Conservation (phyloP, 352 stramenopile species). For the Pythium monospermum region DNA sequence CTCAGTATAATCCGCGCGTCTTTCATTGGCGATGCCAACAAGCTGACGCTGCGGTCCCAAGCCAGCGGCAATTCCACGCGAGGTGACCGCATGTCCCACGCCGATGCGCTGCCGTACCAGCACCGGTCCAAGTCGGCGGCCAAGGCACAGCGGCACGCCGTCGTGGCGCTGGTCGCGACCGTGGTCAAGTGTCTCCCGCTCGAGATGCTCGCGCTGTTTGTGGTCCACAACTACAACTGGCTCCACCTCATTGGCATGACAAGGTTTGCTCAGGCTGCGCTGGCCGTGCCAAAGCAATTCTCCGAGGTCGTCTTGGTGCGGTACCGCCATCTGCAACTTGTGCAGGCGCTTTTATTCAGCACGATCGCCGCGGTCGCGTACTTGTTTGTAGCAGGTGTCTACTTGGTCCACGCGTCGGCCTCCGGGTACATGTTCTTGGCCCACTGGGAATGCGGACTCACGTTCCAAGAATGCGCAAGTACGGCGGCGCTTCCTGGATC, state of each 20-base stretch:
- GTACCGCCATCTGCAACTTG: constrained; percentile 11
- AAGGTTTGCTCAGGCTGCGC: too few species aligned
- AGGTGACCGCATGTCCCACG: constrained; percentile 10
- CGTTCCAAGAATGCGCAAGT: constrained; percentile 16
- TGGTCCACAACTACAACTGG: constrained; percentile 33
- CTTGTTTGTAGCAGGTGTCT: constrained; percentile 46
- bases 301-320: too few species aligned
- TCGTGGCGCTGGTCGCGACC: too few species aligned
- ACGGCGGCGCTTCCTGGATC: constrained; percentile 29
- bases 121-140: constrained; percentile 1
- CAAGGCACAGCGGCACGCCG: too few species aligned
- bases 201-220: not conserved
- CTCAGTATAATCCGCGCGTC: constrained; percentile 14
- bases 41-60: constrained; percentile 6
- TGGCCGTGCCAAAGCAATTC: too few species aligned
- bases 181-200: constrained; percentile 1
- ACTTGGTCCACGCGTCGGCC: constrained; percentile 48
- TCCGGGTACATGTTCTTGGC: constrained; percentile 58
- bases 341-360: constrained; percentile 40
- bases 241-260: constrained; percentile 47
- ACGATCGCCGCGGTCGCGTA: constrained; percentile 38
- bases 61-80: constrained; percentile 3
- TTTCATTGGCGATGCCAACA: constrained; percentile 8
- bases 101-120: constrained; percentile 10
- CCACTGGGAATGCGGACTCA: constrained; percentile 22